A percentile compares a stretch with the other conserved stretches of the same genome.
These are phyloP conservation scores for Prunus armeniaca DNA, from an alignment of 306 rosid genomes.

Conservation along the genomic window DNA sequence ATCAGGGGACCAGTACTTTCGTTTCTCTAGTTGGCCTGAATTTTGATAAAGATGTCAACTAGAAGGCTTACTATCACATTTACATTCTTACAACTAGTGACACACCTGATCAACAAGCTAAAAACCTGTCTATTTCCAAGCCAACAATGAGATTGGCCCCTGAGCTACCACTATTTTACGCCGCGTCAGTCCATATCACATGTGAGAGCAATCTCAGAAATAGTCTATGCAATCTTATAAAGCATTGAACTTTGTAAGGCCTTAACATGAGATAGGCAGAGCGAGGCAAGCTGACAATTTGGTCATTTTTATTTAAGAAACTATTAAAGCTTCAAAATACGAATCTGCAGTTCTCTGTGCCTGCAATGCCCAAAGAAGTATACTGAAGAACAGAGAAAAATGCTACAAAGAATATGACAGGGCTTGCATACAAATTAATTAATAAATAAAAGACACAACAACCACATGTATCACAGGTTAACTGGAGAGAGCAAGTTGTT, in stretches of 20 bases:
- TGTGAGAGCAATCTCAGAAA: background rate
- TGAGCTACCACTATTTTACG: background rate
- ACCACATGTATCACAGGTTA: no score
- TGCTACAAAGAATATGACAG: background rate
- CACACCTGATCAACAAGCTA: background rate
- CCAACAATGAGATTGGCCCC: background rate
- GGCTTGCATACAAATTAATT: no score
- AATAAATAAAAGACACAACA: no score
- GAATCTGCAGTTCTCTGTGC: background rate
- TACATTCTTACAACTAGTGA: background rate
- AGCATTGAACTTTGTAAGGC: background rate
- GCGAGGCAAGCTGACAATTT: background rate
- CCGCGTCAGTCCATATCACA: background rate
- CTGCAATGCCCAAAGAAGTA: background rate
- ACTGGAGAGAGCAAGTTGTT: background rate
- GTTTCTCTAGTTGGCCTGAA: background rate
- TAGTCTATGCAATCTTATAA: background rate
- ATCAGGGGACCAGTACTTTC: background rate
- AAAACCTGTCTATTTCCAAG: background rate
- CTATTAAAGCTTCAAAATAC: background rate
- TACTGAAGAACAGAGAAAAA: background rate
- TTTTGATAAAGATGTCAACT: background rate
- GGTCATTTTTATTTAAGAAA: background rate
- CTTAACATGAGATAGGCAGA: background rate
- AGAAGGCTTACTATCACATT: background rate